Percentiles rank a stretch among this genome's conserved stretches.
These are phyloP conservation scores for Kwoniella sp. DNA, from an alignment of 768 basidiomycete species.

Conservation along the genomic window DNA sequence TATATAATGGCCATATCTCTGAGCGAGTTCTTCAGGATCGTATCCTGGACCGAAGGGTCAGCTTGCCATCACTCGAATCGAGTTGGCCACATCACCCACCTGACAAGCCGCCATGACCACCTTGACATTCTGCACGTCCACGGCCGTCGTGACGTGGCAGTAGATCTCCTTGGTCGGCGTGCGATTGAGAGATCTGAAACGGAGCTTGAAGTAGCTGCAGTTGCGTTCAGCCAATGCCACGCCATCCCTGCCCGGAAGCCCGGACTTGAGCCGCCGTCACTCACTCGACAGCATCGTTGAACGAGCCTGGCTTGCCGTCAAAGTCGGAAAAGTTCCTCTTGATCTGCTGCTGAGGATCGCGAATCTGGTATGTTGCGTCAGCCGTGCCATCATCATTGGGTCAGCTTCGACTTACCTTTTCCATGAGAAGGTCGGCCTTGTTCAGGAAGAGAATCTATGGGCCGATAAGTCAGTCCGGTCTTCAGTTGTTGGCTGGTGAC, in stretches of 20 bases:
- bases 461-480: slow-evolving; percentile 3
- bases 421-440: slow-evolving; percentile 87
- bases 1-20: slow-evolving; percentile 39
- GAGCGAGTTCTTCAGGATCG: slow-evolving; percentile 20
- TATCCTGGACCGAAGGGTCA: slow-evolving; percentile 18
- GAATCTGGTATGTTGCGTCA: slow-evolving; percentile 52
- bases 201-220: slow-evolving; percentile 74
- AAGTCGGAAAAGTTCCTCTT: slow-evolving; percentile 87
- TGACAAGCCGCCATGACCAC: slow-evolving; percentile 91
- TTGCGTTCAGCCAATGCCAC: not conserved
- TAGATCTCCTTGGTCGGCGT: slow-evolving; percentile 86
- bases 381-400: no score
- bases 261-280: not conserved
- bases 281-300: slow-evolving; percentile 63
- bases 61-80: slow-evolving; percentile 47
- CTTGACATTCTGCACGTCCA: slow-evolving; percentile 74
- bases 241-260: not conserved
- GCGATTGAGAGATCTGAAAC: slow-evolving; percentile 74
- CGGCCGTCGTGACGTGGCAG: slow-evolving; percentile 49
- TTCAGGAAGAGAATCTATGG: slow-evolving; percentile 85
- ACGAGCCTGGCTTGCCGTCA: slow-evolving; percentile 58
- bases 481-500: slow-evolving; percentile 3
- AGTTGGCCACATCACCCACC: slow-evolving; percentile 14
- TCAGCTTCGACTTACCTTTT: slow-evolving; percentile 53
- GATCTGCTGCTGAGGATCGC: slow-evolving; percentile 64